A percentile compares a stretch with the other conserved stretches of the same genome.
Evolutionary conservation across 805 yeast species (phyloP).

Genomic region (Nakazawaea wickerhamii): DNA sequence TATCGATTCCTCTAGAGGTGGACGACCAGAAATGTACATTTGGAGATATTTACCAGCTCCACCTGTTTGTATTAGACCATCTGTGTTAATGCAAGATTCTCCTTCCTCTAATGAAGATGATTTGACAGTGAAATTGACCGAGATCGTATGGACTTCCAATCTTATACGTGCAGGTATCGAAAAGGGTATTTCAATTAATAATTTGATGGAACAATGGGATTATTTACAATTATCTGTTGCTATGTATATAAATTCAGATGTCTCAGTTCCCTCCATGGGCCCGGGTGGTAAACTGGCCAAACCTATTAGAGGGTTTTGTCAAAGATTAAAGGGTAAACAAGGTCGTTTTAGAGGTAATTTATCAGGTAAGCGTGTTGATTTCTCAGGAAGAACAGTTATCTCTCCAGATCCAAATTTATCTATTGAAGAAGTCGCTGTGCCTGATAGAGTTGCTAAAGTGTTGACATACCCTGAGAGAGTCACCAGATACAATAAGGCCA

Average conservation of each 20-base stretch:
- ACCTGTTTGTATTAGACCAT: constrained; percentile 97
- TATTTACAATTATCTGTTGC: constrained; percentile 93
- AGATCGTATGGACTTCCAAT: constrained; percentile 95
- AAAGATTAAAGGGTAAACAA: constrained; percentile 95
- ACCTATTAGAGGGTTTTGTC: constrained; percentile 94
- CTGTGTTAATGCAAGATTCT: constrained; percentile 86
- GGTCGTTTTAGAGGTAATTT: constrained; percentile 98
- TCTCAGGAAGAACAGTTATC: constrained; percentile 96
- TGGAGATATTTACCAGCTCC: constrained; percentile 99
- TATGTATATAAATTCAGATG: constrained; percentile 94
- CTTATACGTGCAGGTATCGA: constrained; percentile 91
- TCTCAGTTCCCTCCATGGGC: constrained; percentile 72
- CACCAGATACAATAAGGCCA: constrained; percentile 77
- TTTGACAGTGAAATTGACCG: constrained; percentile 90
- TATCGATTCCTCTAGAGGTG: constrained; percentile 78
- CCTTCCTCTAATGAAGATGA: constrained; percentile 96
- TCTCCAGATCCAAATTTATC: constrained; percentile 96
- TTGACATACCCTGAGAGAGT: constrained; percentile 95
- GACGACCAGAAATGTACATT: constrained; percentile 92
- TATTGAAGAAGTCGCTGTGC: constrained; percentile 97
- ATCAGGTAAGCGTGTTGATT: constrained; percentile 98
- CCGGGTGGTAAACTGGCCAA: constrained; percentile 61
- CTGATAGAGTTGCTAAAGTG: constrained; percentile 93
- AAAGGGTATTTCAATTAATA: constrained; percentile 88
- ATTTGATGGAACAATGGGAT: constrained; percentile 99